Evolutionary conservation across 805 yeast genomes (phyloP), one percentile per base, ranked within the genome.

Genomic region (Metschnikowia similis): DNA sequence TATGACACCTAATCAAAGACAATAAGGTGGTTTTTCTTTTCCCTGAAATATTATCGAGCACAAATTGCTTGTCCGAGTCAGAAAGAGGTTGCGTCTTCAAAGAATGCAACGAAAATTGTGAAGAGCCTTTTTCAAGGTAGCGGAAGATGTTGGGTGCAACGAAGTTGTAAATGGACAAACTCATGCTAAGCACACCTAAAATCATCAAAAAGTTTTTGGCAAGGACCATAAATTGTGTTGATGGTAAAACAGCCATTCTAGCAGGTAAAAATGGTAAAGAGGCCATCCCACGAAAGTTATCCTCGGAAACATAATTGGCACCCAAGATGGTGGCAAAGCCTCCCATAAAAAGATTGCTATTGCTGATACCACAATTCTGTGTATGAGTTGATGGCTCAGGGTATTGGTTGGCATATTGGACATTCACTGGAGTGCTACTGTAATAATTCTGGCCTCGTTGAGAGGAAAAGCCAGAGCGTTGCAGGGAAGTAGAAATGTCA

Each of bases 271-370:
- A 48, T 9, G 84, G 84, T 40, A 79, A 54, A 0, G 82, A 72
- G 48, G 77, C 69, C 54, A 80, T 63, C 3, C 81, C 77, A 57
- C 73, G 72, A 58, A 69, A 69, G 51, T 71, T 77, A 49, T 67
- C 63, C 41, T 81, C 85, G 47, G 79, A 80, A 48, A 79, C 70
- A 43, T 82, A 69, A 1, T 85, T 78, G 2, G 85, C 76, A 28
- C 88, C 88, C 67, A 82, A 74, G 58, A 84, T 74, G 47, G 83
- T 73, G 26, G 86, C 84, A 71, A 83, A 71, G 17, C 87, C 85
- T 13, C 88, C 89, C 53, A 84, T 60, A 40, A 84, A 62, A 28
- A 80, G 59, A 61, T 81, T 83, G 53, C 51, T 32, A 28, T 47
- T 42, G 27, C 27, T 21, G 11, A 36, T 36, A 9, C 36, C 34